A percentile compares a stretch with the other conserved stretches of the same genome.
Conservation (phyloP, 2,329 filamentous ascomycete genomes). For the Cercospora janseana region DNA sequence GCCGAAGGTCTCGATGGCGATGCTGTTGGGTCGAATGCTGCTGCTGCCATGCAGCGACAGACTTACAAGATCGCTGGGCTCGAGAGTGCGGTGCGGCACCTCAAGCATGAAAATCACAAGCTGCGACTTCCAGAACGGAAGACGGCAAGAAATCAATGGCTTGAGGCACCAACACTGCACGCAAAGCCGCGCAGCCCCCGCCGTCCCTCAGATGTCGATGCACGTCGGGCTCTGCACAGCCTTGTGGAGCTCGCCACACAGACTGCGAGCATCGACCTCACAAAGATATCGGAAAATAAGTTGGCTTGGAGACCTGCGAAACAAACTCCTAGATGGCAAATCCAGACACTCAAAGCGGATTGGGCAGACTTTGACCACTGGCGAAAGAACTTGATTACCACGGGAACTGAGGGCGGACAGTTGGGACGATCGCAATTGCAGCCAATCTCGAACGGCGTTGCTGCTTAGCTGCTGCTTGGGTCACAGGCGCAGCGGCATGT, state of each 20-base stretch:
- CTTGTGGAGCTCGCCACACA: slow-evolving; percentile 61
- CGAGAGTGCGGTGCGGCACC: slow-evolving; percentile 64
- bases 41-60: slow-evolving; percentile 69
- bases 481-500: background rate
- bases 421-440: background rate
- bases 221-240: slow-evolving; percentile 62
- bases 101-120: slow-evolving; percentile 65
- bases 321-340: slow-evolving; percentile 64
- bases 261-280: slow-evolving; percentile 61
- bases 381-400: slow-evolving; percentile 1
- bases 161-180: background rate
- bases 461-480: background rate
- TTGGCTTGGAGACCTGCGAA: slow-evolving; percentile 65
- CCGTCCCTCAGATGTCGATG: slow-evolving; percentile 51
- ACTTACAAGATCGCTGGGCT: slow-evolving; percentile 64
- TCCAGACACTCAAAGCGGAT: slow-evolving; percentile 64
- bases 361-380: slow-evolving; percentile 45
- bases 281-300: slow-evolving; percentile 56
- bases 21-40: slow-evolving; percentile 65
- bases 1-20: slow-evolving; percentile 58
- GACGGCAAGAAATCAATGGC: slow-evolving; percentile 37
- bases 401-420: background rate
- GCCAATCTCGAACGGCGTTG: background rate
- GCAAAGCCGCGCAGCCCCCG: slow-evolving; percentile 47
- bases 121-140: slow-evolving; percentile 62